phyloP scores from a whole-genome alignment of 768 basidiomycete genomes.

The Serpula lacrymans region DNA sequence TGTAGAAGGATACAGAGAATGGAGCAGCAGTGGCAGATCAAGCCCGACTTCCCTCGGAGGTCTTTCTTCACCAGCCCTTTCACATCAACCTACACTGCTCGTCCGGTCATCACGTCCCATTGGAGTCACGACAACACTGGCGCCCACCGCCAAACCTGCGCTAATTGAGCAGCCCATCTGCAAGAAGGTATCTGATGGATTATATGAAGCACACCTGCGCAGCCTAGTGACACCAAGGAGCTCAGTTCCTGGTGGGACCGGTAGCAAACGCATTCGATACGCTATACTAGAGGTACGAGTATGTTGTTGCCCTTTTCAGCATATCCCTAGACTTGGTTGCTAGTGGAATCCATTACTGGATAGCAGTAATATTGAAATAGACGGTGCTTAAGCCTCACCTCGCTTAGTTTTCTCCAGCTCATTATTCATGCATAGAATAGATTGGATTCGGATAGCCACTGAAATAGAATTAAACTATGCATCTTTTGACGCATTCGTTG shows the following conservation, averaged over 20 bases:
- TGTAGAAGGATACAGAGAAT: slow-evolving; percentile 75
- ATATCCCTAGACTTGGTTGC: no score
- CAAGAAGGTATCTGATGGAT: slow-evolving; percentile 50
- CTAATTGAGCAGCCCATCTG: slow-evolving; percentile 33
- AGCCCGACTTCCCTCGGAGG: slow-evolving; percentile 31
- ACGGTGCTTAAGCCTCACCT: slow-evolving; percentile 43
- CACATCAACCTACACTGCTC: slow-evolving; percentile 39
- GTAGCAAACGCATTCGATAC: slow-evolving; percentile 75
- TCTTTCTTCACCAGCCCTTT: slow-evolving; percentile 9
- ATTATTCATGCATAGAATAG: slow-evolving; percentile 35
- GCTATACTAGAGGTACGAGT: slow-evolving; percentile 79
- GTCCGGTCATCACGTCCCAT: slow-evolving; percentile 75
- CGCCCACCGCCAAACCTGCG: slow-evolving; percentile 21
- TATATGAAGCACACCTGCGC: slow-evolving; percentile 74
- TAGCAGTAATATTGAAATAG: slow-evolving; percentile 84
- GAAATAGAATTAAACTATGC: slow-evolving; percentile 93
- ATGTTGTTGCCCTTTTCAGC: no score
- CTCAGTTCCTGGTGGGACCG: slow-evolving; percentile 52
- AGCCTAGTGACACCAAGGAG: slow-evolving; percentile 78
- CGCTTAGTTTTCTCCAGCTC: slow-evolving; percentile 4
- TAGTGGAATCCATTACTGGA: slow-evolving; percentile 88
- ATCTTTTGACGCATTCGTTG: slow-evolving; percentile 83
- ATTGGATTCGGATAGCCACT: slow-evolving; percentile 87
- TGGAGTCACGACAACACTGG: slow-evolving; percentile 39
- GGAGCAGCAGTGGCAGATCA: slow-evolving; percentile 64